phyloP scores from a whole-genome alignment of 2,329 filamentous ascomycete species.

The Verticillium isaacii region DNA sequence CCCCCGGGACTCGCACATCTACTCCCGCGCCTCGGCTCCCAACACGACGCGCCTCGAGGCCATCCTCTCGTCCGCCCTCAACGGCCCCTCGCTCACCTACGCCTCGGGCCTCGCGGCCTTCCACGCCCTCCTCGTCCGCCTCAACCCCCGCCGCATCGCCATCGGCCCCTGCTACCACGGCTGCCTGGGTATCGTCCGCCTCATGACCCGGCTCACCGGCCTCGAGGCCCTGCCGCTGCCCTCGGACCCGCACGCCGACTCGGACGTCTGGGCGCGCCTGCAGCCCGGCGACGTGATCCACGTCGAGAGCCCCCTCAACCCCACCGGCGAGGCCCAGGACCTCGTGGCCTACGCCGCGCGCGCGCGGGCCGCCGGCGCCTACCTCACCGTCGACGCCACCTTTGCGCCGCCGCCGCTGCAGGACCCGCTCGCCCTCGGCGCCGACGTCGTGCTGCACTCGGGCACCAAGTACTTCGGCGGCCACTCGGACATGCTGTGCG shows the following conservation, averaged over 20 bases:
- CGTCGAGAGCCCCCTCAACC: slow-evolving; percentile 91
- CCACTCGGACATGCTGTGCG: slow-evolving; percentile 89
- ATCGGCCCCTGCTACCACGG: slow-evolving; percentile 89
- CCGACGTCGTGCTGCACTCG: slow-evolving; percentile 84
- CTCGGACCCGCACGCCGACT: slow-evolving; percentile 41
- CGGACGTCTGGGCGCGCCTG: slow-evolving; percentile 48
- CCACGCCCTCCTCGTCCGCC: slow-evolving; percentile 77
- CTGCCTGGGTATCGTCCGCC: slow-evolving; percentile 75
- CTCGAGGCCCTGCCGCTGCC: slow-evolving; percentile 69
- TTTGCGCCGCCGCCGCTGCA: slow-evolving; percentile 88
- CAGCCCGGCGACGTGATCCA: slow-evolving; percentile 79
- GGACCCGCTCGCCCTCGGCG: slow-evolving; percentile 77
- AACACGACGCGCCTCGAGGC: slow-evolving; percentile 83
- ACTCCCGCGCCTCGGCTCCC: slow-evolving; percentile 75
- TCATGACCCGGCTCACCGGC: slow-evolving; percentile 72
- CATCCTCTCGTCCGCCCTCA: slow-evolving; percentile 69
- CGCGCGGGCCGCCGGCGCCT: slow-evolving; percentile 69
- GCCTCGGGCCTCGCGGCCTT: slow-evolving; percentile 82
- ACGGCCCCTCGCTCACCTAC: slow-evolving; percentile 70
- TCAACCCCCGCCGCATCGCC: slow-evolving; percentile 78
- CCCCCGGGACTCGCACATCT: slow-evolving; percentile 64
- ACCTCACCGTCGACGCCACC: slow-evolving; percentile 81
- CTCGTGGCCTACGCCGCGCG: slow-evolving; percentile 66
- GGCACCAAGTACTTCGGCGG: slow-evolving; percentile 97
- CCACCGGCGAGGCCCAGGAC: slow-evolving; percentile 74